Conservation (phyloP, 495 filamentous ascomycete species). For the Penicillium salamii region DNA sequence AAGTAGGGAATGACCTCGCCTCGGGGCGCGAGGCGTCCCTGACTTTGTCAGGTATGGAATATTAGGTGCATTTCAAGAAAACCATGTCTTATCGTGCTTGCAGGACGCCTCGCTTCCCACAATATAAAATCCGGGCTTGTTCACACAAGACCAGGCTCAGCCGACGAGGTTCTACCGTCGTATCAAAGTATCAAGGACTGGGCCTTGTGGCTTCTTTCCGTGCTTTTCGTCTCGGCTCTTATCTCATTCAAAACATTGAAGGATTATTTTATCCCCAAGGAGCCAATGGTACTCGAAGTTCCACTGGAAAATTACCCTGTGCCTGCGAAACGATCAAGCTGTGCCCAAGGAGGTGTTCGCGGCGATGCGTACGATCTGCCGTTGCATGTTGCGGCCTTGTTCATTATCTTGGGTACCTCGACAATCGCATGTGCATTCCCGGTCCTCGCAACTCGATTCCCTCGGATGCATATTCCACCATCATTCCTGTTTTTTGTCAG, state of each 20-base stretch:
- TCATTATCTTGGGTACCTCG: slow-evolving; percentile 65
- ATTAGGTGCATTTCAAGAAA: background rate
- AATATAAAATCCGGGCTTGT: slow-evolving; percentile 1
- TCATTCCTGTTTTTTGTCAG: slow-evolving; percentile 62
- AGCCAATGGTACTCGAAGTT: background rate
- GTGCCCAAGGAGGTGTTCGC: slow-evolving; percentile 24
- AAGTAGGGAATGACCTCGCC: slow-evolving; percentile 6
- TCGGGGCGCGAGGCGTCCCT: slow-evolving; percentile 21
- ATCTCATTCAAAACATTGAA: slow-evolving; percentile 19
- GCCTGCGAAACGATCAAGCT: slow-evolving; percentile 21
- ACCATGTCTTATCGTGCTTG: background rate
- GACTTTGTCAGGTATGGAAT: slow-evolving; percentile 32
- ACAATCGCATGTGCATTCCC: slow-evolving; percentile 47
- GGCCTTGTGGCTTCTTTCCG: slow-evolving; percentile 28
- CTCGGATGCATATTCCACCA: slow-evolving; percentile 29
- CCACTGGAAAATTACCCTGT: background rate
- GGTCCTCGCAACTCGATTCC: slow-evolving; percentile 37
- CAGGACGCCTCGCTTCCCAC: slow-evolving; percentile 25
- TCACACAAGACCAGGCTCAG: background rate
- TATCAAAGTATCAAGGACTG: slow-evolving; percentile 21
- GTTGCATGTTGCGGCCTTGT: slow-evolving; percentile 64
- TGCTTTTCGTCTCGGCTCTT: slow-evolving; percentile 21
- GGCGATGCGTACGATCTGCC: slow-evolving; percentile 50
- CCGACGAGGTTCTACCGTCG: slow-evolving; percentile 6
- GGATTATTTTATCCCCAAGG: slow-evolving; percentile 7